Evolutionary conservation across 345 rosid genomes (phyloP), one percentile per base, ranked within the genome.

Genomic region (Gossypium longicalyx): DNA sequence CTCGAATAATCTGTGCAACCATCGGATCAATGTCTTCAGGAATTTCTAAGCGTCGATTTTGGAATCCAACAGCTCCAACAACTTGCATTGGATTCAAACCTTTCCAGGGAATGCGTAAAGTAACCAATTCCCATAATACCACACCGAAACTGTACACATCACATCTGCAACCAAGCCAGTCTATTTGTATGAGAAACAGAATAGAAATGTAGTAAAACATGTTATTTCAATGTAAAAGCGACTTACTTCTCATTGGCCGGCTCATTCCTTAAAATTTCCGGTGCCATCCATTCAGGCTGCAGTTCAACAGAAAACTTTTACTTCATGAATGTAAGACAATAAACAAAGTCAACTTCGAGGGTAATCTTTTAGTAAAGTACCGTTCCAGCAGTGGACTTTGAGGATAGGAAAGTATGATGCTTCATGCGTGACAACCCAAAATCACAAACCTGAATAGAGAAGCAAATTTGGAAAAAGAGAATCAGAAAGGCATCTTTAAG

Each of bases 281-380:
- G 99, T 34, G 99, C 99, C 99, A 95, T 95, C 99, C 99, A 95
- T 80, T 95, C 98, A 20, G 99, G 98, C 99, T 95, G 92, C 85
- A 86, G 16, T 41, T n/a, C 57, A 75, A 74, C 57, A 74, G 72
- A 16, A 76, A 76, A 63, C 9, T 65, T 63, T 19, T 49, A 76
- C 15, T 62, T 51, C 22, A 57, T 13, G 2, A 61, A 45, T 48
- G 6, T 19, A 48, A 45, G n/a, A 53, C 25, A 29, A 29, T 25
- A 69, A n/a, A 41, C 49, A 29, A 48, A 70, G 60, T 10, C 27
- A 49, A 48, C 8, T 25, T 25, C 1, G 0, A 61, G 68, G 54
- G 6, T 45, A 17, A 51, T 74, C 60, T n/a, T 78, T 80, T 74
- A 4, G n/a, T 44, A 54, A 56, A 53, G 44, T 75, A 95, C 99